Evolutionary conservation across 495 filamentous ascomycete genomes (phyloP).

Genomic region (Elasticomyces elasticus): DNA sequence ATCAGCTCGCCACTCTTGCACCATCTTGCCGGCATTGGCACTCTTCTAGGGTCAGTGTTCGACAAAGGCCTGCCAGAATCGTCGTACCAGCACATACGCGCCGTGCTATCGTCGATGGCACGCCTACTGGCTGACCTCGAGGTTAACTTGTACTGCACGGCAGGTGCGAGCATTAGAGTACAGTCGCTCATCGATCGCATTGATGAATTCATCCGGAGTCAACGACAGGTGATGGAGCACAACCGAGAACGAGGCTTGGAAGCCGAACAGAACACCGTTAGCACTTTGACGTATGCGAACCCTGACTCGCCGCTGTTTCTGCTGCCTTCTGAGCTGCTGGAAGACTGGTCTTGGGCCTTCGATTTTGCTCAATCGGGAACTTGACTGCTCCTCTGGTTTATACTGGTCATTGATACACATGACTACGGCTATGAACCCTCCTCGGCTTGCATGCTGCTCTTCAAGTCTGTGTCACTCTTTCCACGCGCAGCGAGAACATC

Average conservation of each 20-base stretch:
- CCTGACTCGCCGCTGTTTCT: not conserved
- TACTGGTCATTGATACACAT: not conserved
- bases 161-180: conserved; percentile 35
- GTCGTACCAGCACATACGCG: conserved; percentile 37
- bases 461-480: not conserved
- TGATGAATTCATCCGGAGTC: conserved; percentile 38
- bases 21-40: conserved; percentile 43
- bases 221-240: not conserved
- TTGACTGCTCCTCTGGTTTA: not conserved
- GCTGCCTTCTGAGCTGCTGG: not conserved
- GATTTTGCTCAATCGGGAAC: not conserved
- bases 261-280: not conserved
- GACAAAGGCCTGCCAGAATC: conserved; percentile 39
- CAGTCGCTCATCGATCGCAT: conserved; percentile 37
- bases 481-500: not conserved
- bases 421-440: not conserved
- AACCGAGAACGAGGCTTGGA: not conserved
- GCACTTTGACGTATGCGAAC: not conserved
- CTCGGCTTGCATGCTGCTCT: not conserved
- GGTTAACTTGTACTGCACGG: conserved; percentile 32
- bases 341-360: conserved; percentile 1
- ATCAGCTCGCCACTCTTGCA: conserved; percentile 43
- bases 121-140: conserved; percentile 40
- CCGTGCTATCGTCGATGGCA: conserved; percentile 39
- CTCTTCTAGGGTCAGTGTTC: conserved; percentile 41